Conservation (phyloP, 2,329 filamentous ascomycete genomes). For the Botryotinia convoluta region DNA sequence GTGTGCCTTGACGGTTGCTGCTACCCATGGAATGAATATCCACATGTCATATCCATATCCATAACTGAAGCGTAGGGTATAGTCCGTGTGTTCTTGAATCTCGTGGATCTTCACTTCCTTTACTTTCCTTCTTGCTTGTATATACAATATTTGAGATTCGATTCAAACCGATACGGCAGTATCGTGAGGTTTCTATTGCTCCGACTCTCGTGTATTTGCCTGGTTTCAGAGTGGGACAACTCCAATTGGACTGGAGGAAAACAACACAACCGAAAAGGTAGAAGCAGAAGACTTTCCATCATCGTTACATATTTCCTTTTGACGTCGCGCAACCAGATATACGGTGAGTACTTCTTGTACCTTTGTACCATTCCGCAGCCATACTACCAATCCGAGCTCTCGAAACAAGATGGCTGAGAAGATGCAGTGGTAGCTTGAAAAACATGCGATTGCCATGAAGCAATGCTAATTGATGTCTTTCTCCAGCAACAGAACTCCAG, state of each 20-base stretch:
- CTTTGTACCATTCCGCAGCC: neutral
- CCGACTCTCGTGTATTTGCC: constrained; percentile 4
- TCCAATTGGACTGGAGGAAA: constrained; percentile 14
- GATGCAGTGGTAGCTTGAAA: constrained; percentile 3
- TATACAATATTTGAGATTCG: neutral
- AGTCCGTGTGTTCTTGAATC: constrained; percentile 20
- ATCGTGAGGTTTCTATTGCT: constrained; percentile 14
- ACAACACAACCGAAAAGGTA: neutral
- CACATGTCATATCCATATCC: constrained; percentile 2
- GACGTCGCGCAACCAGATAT: constrained; percentile 13
- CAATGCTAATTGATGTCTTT: constrained; percentile 14
- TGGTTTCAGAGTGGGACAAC: constrained; percentile 20
- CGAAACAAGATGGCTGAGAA: neutral
- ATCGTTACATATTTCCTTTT: constrained; percentile 17
- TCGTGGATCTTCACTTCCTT: constrained; percentile 15
- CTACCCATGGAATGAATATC: constrained; percentile 6
- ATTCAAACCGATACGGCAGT: neutral
- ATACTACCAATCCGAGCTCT: constrained; percentile 1
- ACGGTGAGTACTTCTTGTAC: constrained; percentile 19
- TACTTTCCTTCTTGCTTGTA: constrained; percentile 10
- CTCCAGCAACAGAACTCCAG: neutral
- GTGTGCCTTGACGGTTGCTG: constrained; percentile 3
- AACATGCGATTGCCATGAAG: constrained; percentile 10
- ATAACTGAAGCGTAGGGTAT: neutral
- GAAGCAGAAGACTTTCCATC: constrained; percentile 3